Evolutionary conservation across 805 yeast genomes (phyloP).

Genomic region (Candida oleophila): DNA sequence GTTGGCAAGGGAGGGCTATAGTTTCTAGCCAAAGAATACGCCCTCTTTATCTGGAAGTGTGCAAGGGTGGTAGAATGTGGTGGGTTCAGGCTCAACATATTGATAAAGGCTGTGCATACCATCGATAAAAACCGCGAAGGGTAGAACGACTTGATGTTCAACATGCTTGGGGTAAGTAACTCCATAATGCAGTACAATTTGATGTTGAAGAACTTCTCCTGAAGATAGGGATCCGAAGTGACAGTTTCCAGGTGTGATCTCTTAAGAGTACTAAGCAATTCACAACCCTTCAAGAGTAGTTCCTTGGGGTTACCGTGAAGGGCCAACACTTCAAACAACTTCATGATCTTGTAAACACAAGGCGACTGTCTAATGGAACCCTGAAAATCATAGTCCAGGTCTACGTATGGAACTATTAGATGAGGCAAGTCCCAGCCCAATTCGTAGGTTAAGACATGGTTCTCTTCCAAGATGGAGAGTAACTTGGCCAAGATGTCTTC

Average conservation of each 20-base stretch:
- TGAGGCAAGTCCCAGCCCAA: constrained; percentile 94
- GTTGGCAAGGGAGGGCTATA: constrained; percentile 41
- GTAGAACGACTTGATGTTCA: constrained; percentile 61
- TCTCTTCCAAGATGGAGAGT: constrained; percentile 36
- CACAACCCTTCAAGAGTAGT: constrained; percentile 68
- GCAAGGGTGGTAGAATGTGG: constrained; percentile 20
- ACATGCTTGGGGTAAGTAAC: constrained; percentile 56
- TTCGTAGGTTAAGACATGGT: constrained; percentile 55
- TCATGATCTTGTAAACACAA: constrained; percentile 37
- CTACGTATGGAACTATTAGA: constrained; percentile 56
- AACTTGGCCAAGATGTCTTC: constrained; percentile 47
- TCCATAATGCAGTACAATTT: constrained; percentile 69
- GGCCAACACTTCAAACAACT: constrained; percentile 63
- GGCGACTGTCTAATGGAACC: constrained; percentile 36
- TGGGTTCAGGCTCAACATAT: constrained; percentile 44
- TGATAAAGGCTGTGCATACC: constrained; percentile 58
- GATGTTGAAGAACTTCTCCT: constrained; percentile 44
- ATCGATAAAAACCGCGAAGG: constrained; percentile 81
- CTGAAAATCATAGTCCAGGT: constrained; percentile 26
- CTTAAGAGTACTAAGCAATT: constrained; percentile 47
- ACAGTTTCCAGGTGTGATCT: constrained; percentile 15
- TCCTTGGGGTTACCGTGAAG: constrained; percentile 78
- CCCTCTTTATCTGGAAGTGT: constrained; percentile 53
- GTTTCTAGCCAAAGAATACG: constrained; percentile 60
- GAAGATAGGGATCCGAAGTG: constrained; percentile 9